Evolutionary conservation across 192 early-diverging fungal species (phyloP).

Genomic region (Coemansia sp.): DNA sequence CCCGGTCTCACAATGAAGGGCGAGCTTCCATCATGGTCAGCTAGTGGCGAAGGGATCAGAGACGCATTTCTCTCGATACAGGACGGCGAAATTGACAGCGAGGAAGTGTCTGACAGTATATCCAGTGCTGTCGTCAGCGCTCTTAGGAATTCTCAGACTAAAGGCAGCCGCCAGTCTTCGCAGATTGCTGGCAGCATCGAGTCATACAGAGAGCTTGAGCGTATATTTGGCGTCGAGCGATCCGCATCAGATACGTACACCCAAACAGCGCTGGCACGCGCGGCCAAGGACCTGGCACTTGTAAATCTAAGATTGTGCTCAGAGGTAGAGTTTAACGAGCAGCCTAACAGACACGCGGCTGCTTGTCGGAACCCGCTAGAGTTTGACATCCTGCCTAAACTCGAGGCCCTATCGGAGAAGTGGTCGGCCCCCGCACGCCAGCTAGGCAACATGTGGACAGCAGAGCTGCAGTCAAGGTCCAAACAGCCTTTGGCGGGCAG

Average conservation of each 20-base stretch:
- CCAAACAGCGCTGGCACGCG: conserved; percentile 1
- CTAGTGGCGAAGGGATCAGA: conserved; percentile 10
- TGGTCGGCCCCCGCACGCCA: conserved; percentile 7
- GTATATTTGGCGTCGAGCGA: neutral
- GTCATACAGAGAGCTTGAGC: conserved; percentile 5
- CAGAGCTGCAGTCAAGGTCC: neutral
- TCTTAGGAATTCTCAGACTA: neutral
- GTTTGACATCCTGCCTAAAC: neutral
- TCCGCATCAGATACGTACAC: neutral
- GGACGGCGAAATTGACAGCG: neutral
- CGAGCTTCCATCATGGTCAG: conserved; percentile 24
- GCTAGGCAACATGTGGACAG: conserved; percentile 18
- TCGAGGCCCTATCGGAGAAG: neutral
- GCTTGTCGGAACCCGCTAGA: neutral
- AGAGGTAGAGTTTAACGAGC: neutral
- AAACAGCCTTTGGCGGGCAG: neutral
- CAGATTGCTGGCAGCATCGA: neutral
- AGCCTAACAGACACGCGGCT: neutral
- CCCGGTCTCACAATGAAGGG: neutral
- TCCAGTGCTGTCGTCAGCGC: neutral
- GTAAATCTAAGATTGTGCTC: neutral
- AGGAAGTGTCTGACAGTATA: neutral
- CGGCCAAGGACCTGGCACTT: conserved; percentile 25
- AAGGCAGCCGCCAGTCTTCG: neutral
- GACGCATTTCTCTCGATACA: conserved; percentile 2